These are phyloP conservation scores for Pecoramyces ruminantium DNA, from an alignment of 192 early-diverging fungal species.

Conservation along the genomic window DNA sequence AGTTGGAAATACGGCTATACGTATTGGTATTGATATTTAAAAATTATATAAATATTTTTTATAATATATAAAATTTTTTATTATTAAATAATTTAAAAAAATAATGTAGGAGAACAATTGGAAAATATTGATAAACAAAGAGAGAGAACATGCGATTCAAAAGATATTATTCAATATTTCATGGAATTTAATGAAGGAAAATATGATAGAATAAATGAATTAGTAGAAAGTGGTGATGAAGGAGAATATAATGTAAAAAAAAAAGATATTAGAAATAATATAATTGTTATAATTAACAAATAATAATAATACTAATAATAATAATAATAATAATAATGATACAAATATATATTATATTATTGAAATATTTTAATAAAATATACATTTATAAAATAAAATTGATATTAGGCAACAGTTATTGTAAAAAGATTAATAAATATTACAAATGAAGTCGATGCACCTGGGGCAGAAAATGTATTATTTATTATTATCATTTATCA, in stretches of 20 bases:
- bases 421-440: conserved; percentile 69
- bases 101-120: conserved; percentile 68
- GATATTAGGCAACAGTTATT: conserved; percentile 57
- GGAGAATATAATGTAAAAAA: conserved; percentile 54
- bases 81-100: too few species aligned
- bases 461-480: conserved; percentile 41
- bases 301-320: not conserved
- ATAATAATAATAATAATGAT: not conserved
- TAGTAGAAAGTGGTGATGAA: conserved; percentile 56
- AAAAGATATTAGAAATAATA: too few species aligned
- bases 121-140: conserved; percentile 89
- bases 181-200: conserved; percentile 73
- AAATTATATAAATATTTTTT: not conserved
- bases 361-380: too few species aligned
- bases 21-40: conserved; percentile 80
- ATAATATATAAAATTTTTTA: too few species aligned
- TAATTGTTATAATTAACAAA: too few species aligned
- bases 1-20: conserved; percentile 89
- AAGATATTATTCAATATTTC: conserved; percentile 84
- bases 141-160: conserved; percentile 67
- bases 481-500: too few species aligned
- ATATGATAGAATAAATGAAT: conserved; percentile 51
- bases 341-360: too few species aligned
- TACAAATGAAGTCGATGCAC: conserved; percentile 60
- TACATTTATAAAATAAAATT: too few species aligned